phyloP scores from a whole-genome alignment of 768 basidiomycete species.

The Xerocomellus amylosporus region DNA sequence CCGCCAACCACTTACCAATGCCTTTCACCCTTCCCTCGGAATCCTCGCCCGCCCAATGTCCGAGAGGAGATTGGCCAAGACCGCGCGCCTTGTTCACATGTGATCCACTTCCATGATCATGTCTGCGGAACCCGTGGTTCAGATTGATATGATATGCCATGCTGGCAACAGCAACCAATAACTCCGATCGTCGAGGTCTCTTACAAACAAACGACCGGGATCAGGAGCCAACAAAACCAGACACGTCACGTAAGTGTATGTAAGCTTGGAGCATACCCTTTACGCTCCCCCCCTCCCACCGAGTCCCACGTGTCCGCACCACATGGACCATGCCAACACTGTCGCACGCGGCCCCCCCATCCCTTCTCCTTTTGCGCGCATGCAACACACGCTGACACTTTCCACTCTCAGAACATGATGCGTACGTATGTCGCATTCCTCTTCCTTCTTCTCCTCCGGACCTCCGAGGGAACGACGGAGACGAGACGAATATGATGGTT shows the following conservation, averaged over 20 bases:
- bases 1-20: neutral
- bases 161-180: neutral
- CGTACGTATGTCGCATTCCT: conserved; percentile 4
- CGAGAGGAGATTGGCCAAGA: neutral
- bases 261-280: conserved; percentile 4
- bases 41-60: neutral
- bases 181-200: neutral
- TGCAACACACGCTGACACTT: neutral
- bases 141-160: neutral
- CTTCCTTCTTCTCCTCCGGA: conserved; percentile 13
- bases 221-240: neutral
- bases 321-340: conserved; percentile 7
- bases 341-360: conserved; percentile 11
- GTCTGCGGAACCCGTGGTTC: neutral
- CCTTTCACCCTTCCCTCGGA: neutral
- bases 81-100: neutral
- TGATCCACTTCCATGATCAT: neutral
- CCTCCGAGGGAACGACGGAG: conserved; percentile 20
- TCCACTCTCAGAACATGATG: neutral
- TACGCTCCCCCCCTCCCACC: neutral
- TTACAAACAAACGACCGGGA: neutral
- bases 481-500: neutral
- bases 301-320: conserved; percentile 10
- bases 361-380: neutral
- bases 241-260: conserved; percentile 2